Evolutionary conservation across 768 basidiomycete genomes (phyloP).

Genomic region (Cystobasidium ongulense): DNA sequence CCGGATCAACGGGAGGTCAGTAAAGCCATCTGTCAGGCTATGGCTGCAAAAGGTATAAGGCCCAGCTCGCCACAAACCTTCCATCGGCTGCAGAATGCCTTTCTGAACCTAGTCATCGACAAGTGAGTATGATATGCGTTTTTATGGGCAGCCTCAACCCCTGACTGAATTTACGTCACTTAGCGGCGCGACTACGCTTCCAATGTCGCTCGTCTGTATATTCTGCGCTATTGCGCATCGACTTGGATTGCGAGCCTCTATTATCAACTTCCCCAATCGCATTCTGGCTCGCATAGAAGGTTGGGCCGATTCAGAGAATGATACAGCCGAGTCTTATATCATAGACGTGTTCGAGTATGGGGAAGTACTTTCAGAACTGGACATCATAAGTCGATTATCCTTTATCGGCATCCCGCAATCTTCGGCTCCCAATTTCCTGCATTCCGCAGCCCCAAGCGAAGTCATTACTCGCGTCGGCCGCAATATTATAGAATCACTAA

Average conservation of each 20-base stretch:
- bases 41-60: not conserved
- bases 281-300: slow-evolving; percentile 15
- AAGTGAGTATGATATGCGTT: not conserved
- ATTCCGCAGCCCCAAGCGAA: slow-evolving; percentile 10
- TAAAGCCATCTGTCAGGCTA: slow-evolving; percentile 2
- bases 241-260: slow-evolving; percentile 5
- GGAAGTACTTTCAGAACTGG: not conserved
- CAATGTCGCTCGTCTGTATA: slow-evolving; percentile 27
- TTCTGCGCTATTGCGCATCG: slow-evolving; percentile 23
- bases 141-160: too few species aligned
- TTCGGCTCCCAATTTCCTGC: slow-evolving; percentile 2
- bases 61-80: not conserved
- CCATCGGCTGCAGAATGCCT: slow-evolving; percentile 10
- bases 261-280: slow-evolving; percentile 19
- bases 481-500: slow-evolving; percentile 16
- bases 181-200: slow-evolving; percentile 12
- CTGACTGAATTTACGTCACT: too few species aligned
- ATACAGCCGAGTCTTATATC: not conserved
- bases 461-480: slow-evolving; percentile 10
- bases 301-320: not conserved
- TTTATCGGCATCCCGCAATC: slow-evolving; percentile 4
- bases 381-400: not conserved
- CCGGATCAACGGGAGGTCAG: slow-evolving; percentile 15
- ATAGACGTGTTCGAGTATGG: slow-evolving; percentile 25
- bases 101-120: slow-evolving; percentile 12